Percentiles rank a stretch among this genome's conserved stretches.
Conservation (phyloP, 2,329 filamentous ascomycete genomes). For the Aspergillus novoparasiticus region DNA sequence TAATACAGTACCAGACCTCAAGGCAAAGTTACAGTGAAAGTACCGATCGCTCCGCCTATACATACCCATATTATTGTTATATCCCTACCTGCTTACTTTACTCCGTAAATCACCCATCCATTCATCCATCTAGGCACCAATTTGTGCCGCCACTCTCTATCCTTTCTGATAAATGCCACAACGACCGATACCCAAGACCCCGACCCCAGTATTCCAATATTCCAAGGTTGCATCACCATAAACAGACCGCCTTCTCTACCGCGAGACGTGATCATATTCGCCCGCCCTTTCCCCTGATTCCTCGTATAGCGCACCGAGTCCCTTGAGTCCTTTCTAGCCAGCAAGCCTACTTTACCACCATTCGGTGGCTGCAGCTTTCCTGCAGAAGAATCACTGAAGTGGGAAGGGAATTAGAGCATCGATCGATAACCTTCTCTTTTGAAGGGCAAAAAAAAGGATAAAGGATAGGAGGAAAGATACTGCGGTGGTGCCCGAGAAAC, state of each 20-base stretch:
- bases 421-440: neutral
- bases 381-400: constrained; percentile 9
- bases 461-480: neutral
- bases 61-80: constrained; percentile 10
- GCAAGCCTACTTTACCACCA: constrained; percentile 13
- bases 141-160: constrained; percentile 12
- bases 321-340: neutral
- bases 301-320: neutral
- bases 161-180: neutral
- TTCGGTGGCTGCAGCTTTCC: constrained; percentile 18
- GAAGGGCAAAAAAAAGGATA: neutral
- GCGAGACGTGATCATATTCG: neutral
- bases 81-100: constrained; percentile 18
- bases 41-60: neutral
- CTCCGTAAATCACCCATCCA: constrained; percentile 1
- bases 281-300: constrained; percentile 11
- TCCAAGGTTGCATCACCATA: neutral
- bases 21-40: neutral
- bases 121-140: constrained; percentile 10
- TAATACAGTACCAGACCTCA: neutral
- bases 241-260: constrained; percentile 8
- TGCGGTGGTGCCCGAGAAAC: neutral
- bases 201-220: neutral
- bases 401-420: neutral
- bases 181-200: neutral